Percentiles rank a stretch among this genome's conserved stretches.
phyloP scores from a whole-genome alignment of 352 stramenopile species.

The Globisporangium nodosum region DNA sequence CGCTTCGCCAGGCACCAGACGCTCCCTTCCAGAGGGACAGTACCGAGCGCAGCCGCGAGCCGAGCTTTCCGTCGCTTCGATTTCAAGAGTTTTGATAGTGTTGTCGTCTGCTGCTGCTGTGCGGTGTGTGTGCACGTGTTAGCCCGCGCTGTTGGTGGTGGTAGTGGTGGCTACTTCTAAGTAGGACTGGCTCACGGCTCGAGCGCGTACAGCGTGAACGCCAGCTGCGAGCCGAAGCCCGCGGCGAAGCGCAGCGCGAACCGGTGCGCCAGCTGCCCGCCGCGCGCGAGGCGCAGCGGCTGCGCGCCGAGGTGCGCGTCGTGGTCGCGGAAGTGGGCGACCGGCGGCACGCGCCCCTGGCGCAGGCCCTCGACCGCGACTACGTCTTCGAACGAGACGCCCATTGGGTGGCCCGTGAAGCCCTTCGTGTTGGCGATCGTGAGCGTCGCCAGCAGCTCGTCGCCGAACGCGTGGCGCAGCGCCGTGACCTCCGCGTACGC shows the following conservation, averaged over 20 bases:
- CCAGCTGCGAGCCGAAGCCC: constrained; percentile 95
- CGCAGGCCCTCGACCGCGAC: constrained; percentile 90
- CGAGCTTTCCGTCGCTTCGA: neutral
- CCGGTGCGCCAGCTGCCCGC: constrained; percentile 68
- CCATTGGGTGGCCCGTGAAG: constrained; percentile 96
- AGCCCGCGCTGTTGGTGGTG: no score
- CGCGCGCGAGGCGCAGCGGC: constrained; percentile 47
- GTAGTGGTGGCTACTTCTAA: no score
- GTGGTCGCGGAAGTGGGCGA: constrained; percentile 89
- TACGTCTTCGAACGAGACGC: constrained; percentile 95
- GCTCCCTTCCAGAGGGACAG: no score
- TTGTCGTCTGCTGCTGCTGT: neutral
- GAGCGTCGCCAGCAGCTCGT: constrained; percentile 64
- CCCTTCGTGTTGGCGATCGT: constrained; percentile 92
- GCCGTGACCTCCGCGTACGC: constrained; percentile 90
- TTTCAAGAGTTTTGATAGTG: constrained; percentile 1
- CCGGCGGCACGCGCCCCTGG: constrained; percentile 77
- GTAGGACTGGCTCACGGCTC: constrained; percentile 19
- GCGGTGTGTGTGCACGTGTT: no score
- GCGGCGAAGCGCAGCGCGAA: constrained; percentile 95
- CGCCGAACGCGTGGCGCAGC: constrained; percentile 59
- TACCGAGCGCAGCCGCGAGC: no score
- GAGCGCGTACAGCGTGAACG: constrained; percentile 92
- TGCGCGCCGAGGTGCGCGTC: constrained; percentile 64
- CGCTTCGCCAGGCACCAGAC: no score